These are phyloP conservation scores for Aureobasidium sp. DNA, from an alignment of 2,329 filamentous ascomycete genomes.

Conservation along the genomic window DNA sequence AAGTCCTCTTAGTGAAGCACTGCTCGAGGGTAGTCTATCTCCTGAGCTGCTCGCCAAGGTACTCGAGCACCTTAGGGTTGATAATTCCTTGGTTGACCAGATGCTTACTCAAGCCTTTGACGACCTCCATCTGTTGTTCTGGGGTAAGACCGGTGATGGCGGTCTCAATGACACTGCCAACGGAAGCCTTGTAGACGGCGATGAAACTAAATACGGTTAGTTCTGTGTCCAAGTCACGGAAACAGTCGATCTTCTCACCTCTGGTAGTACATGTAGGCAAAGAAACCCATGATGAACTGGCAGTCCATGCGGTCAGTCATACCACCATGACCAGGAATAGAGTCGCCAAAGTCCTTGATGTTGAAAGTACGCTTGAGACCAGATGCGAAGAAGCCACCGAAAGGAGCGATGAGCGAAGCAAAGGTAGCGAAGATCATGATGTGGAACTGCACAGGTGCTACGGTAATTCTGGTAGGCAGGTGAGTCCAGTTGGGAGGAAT, in stretches of 20 bases:
- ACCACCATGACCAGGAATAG: conserved; percentile 92
- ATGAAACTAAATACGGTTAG: conserved; percentile 61
- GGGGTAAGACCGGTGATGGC: conserved; percentile 82
- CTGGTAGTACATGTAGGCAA: conserved; percentile 97
- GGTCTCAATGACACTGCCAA: conserved; percentile 82
- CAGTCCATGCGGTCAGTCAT: conserved; percentile 99
- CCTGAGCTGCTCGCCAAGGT: conserved; percentile 27
- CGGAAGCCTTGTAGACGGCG: conserved; percentile 74
- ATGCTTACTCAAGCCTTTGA: conserved; percentile 56
- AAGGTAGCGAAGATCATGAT: conserved; percentile 86
- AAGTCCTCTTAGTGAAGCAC: neutral
- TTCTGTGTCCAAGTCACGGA: no score
- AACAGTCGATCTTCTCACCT: conserved; percentile 10
- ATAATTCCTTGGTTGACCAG: conserved; percentile 57
- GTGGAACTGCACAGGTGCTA: conserved; percentile 89
- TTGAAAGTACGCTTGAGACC: conserved; percentile 98
- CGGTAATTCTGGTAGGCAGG: conserved; percentile 61
- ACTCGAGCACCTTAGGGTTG: conserved; percentile 43
- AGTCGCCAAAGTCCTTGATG: conserved; percentile 99
- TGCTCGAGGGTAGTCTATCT: neutral
- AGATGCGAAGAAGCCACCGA: conserved; percentile 96
- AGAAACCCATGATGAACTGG: conserved; percentile 99
- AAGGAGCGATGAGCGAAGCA: conserved; percentile 91
- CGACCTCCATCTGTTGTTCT: conserved; percentile 82
- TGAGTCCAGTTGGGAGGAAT: conserved; percentile 59